These are phyloP conservation scores for Hapsidospora chrysogenum DNA, from an alignment of 495 filamentous ascomycete genomes.

Conservation along the genomic window DNA sequence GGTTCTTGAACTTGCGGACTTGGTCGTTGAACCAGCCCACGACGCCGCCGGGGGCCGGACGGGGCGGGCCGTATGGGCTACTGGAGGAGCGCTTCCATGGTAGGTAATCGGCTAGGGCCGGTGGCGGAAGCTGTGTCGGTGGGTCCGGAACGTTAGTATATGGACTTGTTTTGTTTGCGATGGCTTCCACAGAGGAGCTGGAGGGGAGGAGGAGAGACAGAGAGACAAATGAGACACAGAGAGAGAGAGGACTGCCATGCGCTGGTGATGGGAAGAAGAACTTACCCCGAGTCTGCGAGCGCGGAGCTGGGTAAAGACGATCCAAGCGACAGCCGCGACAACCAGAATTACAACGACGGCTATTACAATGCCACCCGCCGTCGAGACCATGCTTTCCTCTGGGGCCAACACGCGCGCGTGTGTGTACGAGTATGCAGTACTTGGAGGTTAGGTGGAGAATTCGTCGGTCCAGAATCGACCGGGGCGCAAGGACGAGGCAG, in stretches of 20 bases:
- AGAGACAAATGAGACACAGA: background rate
- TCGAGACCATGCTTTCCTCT: constrained; percentile 20
- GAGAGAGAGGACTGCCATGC: no score
- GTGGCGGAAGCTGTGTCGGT: constrained; percentile 35
- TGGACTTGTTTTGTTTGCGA: background rate
- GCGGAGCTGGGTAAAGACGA: constrained; percentile 39
- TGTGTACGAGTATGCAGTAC: no score
- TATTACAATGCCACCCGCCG: constrained; percentile 29
- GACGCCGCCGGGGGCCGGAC: constrained; percentile 39
- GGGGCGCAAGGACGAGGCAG: no score
- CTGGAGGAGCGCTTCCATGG: constrained; percentile 22
- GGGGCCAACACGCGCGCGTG: no score
- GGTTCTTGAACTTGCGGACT: constrained; percentile 27
- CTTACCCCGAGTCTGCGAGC: constrained; percentile 43
- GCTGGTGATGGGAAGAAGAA: constrained; percentile 4
- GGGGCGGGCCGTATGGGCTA: constrained; percentile 23
- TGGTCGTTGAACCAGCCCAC: constrained; percentile 40
- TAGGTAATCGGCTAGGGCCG: constrained; percentile 43
- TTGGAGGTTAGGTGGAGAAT: no score
- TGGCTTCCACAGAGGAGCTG: no score
- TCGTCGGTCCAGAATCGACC: no score
- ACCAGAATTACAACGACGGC: constrained; percentile 32
- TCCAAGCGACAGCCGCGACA: constrained; percentile 25
- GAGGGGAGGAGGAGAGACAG: constrained; percentile 9
- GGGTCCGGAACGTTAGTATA: background rate